Percentiles rank a stretch among this genome's conserved stretches.
Evolutionary conservation across 1,284 basidiomycete species (phyloP).

Genomic region (Cutaneotrichosporon mucoides): DNA sequence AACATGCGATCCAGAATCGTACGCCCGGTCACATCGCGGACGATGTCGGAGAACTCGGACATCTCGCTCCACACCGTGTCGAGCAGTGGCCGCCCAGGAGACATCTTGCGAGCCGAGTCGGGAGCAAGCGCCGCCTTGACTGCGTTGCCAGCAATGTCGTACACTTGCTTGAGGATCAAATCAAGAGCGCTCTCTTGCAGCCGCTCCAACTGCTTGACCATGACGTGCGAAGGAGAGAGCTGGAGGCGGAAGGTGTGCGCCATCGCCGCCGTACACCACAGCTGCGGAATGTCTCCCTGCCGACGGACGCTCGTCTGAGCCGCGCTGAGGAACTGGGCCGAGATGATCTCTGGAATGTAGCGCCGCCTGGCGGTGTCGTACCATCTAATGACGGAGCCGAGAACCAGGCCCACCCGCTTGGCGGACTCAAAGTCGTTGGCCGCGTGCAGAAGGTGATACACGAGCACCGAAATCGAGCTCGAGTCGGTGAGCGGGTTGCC

Average conservation of each 20-base stretch:
- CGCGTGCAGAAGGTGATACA: conserved; percentile 1
- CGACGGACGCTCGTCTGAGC: conserved; percentile 5
- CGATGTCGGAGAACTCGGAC: conserved; percentile 1
- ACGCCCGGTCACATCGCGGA: conserved; percentile 8
- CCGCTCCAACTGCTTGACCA: conserved; percentile 8
- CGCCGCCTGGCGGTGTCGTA: conserved; percentile 10
- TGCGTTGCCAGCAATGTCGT: conserved; percentile 2
- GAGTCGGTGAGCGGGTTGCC: conserved; percentile 8
- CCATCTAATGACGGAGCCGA: conserved; percentile 11
- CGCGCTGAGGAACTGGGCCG: background rate
- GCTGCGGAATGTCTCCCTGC: background rate
- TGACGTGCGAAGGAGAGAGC: conserved; percentile 2
- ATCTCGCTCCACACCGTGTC: conserved; percentile 9
- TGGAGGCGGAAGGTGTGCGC: conserved; percentile 9
- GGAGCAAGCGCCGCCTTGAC: background rate
- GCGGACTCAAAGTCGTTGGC: conserved; percentile 4
- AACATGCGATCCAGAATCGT: conserved; percentile 8
- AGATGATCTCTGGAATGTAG: conserved; percentile 13
- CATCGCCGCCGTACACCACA: conserved; percentile 9
- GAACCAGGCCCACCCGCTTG: conserved; percentile 7
- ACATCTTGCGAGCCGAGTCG: conserved; percentile 6
- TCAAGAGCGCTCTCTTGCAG: conserved; percentile 10
- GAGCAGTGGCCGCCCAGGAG: background rate
- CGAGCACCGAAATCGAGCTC: conserved; percentile 2
- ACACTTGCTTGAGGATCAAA: conserved; percentile 5